Conservation (phyloP, 2,329 filamentous ascomycete genomes). For the Sporothrix pallida region DNA sequence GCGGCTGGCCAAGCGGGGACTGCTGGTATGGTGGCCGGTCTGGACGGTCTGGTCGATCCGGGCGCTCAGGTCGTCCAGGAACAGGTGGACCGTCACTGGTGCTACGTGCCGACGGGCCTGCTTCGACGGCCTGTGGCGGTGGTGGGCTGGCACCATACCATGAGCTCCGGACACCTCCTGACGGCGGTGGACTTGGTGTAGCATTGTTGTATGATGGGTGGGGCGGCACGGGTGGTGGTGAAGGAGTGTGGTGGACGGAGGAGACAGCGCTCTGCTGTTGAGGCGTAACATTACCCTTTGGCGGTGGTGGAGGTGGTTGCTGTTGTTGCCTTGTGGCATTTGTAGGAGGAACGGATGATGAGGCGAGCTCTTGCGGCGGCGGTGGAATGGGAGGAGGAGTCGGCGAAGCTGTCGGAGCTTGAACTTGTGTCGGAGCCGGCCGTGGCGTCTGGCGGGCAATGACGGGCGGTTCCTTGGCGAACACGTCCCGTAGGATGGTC, state of each 20-base stretch:
- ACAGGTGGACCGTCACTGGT: constrained; percentile 29
- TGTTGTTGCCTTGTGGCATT: neutral
- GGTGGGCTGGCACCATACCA: constrained; percentile 34
- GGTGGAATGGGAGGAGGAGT: constrained; percentile 42
- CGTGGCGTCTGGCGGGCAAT: constrained; percentile 68
- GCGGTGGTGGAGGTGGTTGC: constrained; percentile 58
- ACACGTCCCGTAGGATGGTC: constrained; percentile 80
- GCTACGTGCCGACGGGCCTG: constrained; percentile 14
- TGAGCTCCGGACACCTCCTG: constrained; percentile 24
- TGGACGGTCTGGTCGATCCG: neutral
- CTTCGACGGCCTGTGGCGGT: constrained; percentile 32
- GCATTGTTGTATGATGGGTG: constrained; percentile 32
- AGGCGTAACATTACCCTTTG: constrained; percentile 52
- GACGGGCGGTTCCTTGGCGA: constrained; percentile 93
- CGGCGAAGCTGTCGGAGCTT: constrained; percentile 35
- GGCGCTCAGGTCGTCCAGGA: constrained; percentile 31
- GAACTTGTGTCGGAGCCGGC: constrained; percentile 40
- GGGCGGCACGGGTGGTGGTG: constrained; percentile 35
- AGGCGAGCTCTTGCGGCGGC: constrained; percentile 67
- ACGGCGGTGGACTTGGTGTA: constrained; percentile 24
- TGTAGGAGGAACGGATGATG: constrained; percentile 36
- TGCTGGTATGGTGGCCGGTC: constrained; percentile 37
- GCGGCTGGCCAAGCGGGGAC: constrained; percentile 38
- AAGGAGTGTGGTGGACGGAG: neutral
- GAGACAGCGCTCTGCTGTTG: constrained; percentile 28